Evolutionary conservation across 306 rosid species (phyloP), one percentile per base, ranked within the genome.

Genomic region (Clitoria ternatea): DNA sequence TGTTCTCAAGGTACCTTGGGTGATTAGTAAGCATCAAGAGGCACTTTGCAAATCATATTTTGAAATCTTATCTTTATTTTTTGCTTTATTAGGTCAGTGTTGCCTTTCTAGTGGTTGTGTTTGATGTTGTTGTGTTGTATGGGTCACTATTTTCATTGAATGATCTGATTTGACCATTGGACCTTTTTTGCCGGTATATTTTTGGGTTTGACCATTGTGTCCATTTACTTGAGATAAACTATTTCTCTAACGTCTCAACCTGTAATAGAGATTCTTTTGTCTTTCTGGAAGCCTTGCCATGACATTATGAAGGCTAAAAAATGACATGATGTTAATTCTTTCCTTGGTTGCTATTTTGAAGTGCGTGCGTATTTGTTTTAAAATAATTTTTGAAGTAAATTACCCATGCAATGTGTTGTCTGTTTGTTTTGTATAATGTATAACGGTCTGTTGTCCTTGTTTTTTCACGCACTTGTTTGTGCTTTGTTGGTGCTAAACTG

Each of bases 401-500:
- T 42, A 22, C 17, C 15, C 2, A 12, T 63, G 62, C 30, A 15
- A 7, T 37, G 52, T 17, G 48, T 43, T 56, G 36, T 39, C 56
- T 22, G 27, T 62, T 62, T 53, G 45, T 53, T 35, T 44, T 35
- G 45, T 52, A 69, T 18, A 20, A 39, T 37, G 27, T 39, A 29
- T 54, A 27, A 23, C 53, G 50, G 22, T 29, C 20, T 65, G 72
- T 17, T 62, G 17, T 70, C 53, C 14, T 62, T 14, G 13, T 43
- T 12, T 17, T 69, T 11, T 15, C 11, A 30, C 19, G 23, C 6
- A 8, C 3, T 22, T 26, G 56, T 3, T 44, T 33, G 53, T 61
- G 57, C 32, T 50, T 44, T 6, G 12, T 61, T 9, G 55, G 52
- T 71, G 53, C 20, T 43, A 72, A 72, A 23, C 69, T 66, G 69